Conservation (phyloP, 345 rosid genomes). For the Nephelium lappaceum region DNA sequence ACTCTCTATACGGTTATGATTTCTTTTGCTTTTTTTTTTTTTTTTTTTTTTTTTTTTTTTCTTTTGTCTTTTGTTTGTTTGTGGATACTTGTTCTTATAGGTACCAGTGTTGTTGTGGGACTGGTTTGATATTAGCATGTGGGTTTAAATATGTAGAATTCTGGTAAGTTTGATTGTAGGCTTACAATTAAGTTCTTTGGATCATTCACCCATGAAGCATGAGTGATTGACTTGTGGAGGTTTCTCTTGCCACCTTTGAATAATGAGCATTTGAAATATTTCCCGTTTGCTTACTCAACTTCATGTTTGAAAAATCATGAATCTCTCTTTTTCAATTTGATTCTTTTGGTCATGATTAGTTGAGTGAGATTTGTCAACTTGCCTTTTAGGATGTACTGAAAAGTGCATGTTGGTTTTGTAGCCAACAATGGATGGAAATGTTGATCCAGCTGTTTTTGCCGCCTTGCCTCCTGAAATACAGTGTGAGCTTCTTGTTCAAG, state of each 20-base stretch:
- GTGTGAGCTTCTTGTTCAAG: constrained; percentile 1
- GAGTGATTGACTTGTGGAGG: background rate
- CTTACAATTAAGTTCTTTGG: background rate
- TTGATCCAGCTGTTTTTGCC: constrained; percentile 32
- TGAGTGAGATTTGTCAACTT: background rate
- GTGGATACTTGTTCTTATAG: background rate
- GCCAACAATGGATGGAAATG: constrained; percentile 25
- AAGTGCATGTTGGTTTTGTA: constrained; percentile 9
- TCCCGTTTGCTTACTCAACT: background rate
- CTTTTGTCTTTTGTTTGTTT: too few relatives aligned
- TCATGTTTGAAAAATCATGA: background rate
- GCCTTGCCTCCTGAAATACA: constrained; percentile 32
- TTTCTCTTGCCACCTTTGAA: background rate
- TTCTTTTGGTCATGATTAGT: background rate
- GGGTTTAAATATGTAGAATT: background rate
- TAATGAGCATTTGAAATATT: background rate
- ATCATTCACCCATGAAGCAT: background rate
- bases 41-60: too few relatives aligned
- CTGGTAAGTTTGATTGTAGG: background rate
- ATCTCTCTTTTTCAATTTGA: background rate
- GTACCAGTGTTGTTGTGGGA: background rate
- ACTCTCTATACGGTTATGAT: background rate
- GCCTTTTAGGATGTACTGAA: background rate
- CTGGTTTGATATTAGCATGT: background rate
- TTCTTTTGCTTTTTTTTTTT: background rate